Conservation (phyloP, 2,329 filamentous ascomycete species). For the Volutella citrinella region DNA sequence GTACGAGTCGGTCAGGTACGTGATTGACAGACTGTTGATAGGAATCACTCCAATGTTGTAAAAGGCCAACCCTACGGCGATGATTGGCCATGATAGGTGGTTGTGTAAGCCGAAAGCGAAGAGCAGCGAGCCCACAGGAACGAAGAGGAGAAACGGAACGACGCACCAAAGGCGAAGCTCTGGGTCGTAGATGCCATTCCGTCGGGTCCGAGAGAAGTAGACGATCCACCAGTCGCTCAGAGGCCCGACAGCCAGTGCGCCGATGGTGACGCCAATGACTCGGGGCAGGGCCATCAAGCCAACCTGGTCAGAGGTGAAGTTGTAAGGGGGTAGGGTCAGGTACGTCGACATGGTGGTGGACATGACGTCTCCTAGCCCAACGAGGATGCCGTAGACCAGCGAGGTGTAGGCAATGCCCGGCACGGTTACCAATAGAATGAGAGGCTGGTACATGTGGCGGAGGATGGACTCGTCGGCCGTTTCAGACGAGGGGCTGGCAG, state of each 20-base stretch:
- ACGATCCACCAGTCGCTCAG: constrained; percentile 36
- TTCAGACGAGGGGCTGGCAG: constrained; percentile 25
- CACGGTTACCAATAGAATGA: constrained; percentile 6
- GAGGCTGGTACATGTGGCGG: constrained; percentile 6
- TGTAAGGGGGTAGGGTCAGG: constrained; percentile 27
- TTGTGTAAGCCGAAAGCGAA: constrained; percentile 5
- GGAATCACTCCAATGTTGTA: constrained; percentile 34
- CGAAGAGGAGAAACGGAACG: constrained; percentile 1
- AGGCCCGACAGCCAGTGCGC: constrained; percentile 28
- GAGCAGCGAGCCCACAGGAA: constrained; percentile 2
- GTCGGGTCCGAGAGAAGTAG: constrained; percentile 30
- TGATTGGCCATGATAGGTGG: constrained; percentile 7
- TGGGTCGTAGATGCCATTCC: constrained; percentile 40
- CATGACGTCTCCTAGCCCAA: background rate
- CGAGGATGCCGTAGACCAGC: constrained; percentile 4
- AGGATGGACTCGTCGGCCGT: background rate
- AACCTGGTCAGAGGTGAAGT: constrained; percentile 34
- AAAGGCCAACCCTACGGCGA: constrained; percentile 36
- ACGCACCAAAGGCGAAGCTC: constrained; percentile 41
- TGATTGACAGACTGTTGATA: constrained; percentile 31
- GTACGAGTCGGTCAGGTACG: constrained; percentile 37
- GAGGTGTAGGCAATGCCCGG: constrained; percentile 6
- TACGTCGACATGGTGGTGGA: constrained; percentile 1
- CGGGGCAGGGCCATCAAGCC: constrained; percentile 37
- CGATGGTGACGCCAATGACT: constrained; percentile 38